phyloP scores from a whole-genome alignment of 2,329 filamentous ascomycete genomes.

The Exophiala viscosa region DNA sequence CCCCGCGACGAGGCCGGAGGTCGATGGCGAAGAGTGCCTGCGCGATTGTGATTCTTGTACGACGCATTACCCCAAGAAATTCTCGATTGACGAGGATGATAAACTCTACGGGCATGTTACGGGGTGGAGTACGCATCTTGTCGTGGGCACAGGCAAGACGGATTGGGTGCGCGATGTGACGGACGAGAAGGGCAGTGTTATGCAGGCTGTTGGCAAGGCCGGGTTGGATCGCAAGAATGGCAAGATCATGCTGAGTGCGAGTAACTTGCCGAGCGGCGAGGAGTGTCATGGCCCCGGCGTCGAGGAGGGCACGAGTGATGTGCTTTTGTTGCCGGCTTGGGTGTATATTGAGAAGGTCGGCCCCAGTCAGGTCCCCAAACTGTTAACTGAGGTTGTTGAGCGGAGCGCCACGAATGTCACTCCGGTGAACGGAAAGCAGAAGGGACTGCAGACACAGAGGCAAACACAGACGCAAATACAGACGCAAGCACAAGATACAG shows the following conservation, averaged over 20 bases:
- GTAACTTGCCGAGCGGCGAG: conserved; percentile 21
- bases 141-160: conserved; percentile 91
- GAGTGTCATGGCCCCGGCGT: conserved; percentile 11
- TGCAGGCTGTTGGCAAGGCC: conserved; percentile 64
- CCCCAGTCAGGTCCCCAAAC: conserved; percentile 19
- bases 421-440: conserved; percentile 1
- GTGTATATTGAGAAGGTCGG: conserved; percentile 25
- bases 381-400: conserved; percentile 25
- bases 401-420: conserved; percentile 19
- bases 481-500: background rate
- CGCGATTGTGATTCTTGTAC: conserved; percentile 82
- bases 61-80: conserved; percentile 71
- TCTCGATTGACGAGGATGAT: conserved; percentile 69
- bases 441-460: too few relatives aligned
- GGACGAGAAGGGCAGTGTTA: conserved; percentile 81
- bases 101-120: conserved; percentile 80
- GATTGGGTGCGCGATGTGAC: conserved; percentile 90
- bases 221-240: conserved; percentile 32
- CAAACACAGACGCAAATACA: background rate
- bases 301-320: conserved; percentile 21
- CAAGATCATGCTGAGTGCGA: conserved; percentile 28
- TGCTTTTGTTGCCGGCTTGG: conserved; percentile 27
- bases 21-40: conserved; percentile 84
- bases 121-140: conserved; percentile 81
- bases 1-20: conserved; percentile 64